These are phyloP conservation scores for Paspalum notatum DNA, from an alignment of 176 grass and related monocot species.

Conservation along the genomic window DNA sequence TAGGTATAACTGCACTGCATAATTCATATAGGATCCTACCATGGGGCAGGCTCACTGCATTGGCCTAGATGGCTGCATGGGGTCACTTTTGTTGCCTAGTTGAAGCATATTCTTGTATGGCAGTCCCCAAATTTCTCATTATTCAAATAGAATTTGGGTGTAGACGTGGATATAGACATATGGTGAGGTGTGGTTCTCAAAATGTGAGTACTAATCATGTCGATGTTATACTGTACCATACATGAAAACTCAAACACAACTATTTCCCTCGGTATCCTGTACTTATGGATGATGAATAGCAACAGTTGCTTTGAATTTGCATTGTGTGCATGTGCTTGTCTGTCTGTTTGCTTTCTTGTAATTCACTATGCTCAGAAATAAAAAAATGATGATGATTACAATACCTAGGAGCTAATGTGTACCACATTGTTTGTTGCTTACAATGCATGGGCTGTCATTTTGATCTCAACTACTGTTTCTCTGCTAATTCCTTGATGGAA, in stretches of 20 bases:
- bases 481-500: not conserved
- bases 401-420: not conserved
- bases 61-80: not conserved
- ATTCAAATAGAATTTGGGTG: not conserved
- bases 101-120: not conserved
- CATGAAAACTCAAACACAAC: not conserved
- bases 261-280: not conserved
- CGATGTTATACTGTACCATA: too few relatives aligned
- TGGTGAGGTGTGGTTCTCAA: not conserved
- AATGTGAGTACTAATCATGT: too few relatives aligned
- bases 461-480: not conserved
- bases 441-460: not conserved
- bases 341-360: not conserved
- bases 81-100: not conserved
- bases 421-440: not conserved
- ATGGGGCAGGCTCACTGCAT: not conserved
- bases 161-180: not conserved
- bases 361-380: not conserved
- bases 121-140: too few relatives aligned
- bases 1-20: too few relatives aligned
- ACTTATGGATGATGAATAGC: not conserved
- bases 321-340: not conserved
- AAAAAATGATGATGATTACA: not conserved
- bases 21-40: too few relatives aligned
- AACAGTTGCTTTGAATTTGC: not conserved